Evolutionary conservation across 2,329 filamentous ascomycete species (phyloP), one percentile per base, ranked within the genome.

Genomic region (Geosmithia morbida): DNA sequence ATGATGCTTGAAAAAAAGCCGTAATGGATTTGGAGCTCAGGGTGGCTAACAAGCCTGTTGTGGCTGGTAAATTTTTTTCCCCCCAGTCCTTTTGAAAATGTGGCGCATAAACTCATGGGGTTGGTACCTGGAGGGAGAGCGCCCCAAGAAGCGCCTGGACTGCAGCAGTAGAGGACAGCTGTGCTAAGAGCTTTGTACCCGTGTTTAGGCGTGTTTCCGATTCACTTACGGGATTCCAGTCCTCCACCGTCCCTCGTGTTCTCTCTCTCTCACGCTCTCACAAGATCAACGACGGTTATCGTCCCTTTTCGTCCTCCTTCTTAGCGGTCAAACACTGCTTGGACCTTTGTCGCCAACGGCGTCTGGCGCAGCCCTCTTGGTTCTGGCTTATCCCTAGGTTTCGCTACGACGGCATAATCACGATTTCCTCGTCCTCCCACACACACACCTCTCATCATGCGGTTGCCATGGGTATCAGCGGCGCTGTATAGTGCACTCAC

Each of bases 401-500:
- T 26, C 22, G 22, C 22, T 26, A 26, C 22, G 22, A 26, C 22
- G 22, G 10, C 17, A n/a, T 18, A 18, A 22, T n/a, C 13, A 10
- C 13, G n/a, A 42, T 42, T 13, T 18, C 20, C 10, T 20, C 46
- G 22, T 44, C 22, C 22, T 41, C 41, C 41, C 39, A 22, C 40
- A 40, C 46, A 43, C 41, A 19, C 43, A 8, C 22, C n/a, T n/a
- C 44, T 49, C 57, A 66, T 56, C 53, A 74, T 74, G 71, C 64
- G 70, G 65, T 60, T 71, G 56, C 64, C 66, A 22, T 49, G 33
- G 33, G 33, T 37, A 11, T 37, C 33, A 3, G 11, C 33, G 33
- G 66, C 62, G 51, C 54, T 74, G 57, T 66, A 69, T 54, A 66
- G 68, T 54, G 62, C 67, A 59, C 65, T 72, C 59, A 67, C 70